Percentiles rank a stretch among this genome's conserved stretches.
Evolutionary conservation across 257 asterid genomes (phyloP).

Genomic region (Thymus quinquecostatus): DNA sequence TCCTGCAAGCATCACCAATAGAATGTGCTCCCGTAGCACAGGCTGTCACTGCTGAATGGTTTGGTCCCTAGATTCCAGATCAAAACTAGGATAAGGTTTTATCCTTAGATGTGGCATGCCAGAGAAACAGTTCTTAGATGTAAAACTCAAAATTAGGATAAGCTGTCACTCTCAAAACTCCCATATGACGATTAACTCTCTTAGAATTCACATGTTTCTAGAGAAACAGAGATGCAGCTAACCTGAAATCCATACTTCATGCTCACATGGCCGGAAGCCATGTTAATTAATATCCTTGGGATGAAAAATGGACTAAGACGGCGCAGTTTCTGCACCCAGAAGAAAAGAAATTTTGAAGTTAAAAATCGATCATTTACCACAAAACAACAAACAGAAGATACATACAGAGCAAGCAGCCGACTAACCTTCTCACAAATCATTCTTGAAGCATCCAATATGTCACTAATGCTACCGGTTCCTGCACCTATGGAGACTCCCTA

Average conservation of each 20-base stretch:
- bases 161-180: too few species aligned
- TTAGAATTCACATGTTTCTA: constrained; percentile 16
- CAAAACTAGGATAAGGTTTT: constrained; percentile 42
- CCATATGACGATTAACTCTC: not conserved
- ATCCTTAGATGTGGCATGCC: too few species aligned
- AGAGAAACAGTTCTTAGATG: too few species aligned
- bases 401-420: constrained; percentile 21
- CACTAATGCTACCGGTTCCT: constrained; percentile 93
- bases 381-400: constrained; percentile 12
- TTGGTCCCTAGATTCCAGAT: constrained; percentile 94
- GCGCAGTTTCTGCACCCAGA: constrained; percentile 66
- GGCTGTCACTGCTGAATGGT: constrained; percentile 99
- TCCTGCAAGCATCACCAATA: constrained; percentile 92
- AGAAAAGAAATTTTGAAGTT: not conserved
- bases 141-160: constrained; percentile 42
- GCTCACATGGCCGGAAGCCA: constrained; percentile 99
- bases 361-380: not conserved
- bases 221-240: constrained; percentile 17
- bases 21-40: constrained; percentile 99
- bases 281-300: constrained; percentile 92
- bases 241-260: constrained; percentile 98
- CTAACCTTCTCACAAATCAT: constrained; percentile 84
- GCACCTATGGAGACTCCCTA: constrained; percentile 99
- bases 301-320: constrained; percentile 95
- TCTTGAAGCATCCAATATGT: constrained; percentile 86